Base-by-base conservation (phyloP, 2,329 filamentous ascomycete species). In the Talaromyces piceae region DNA sequence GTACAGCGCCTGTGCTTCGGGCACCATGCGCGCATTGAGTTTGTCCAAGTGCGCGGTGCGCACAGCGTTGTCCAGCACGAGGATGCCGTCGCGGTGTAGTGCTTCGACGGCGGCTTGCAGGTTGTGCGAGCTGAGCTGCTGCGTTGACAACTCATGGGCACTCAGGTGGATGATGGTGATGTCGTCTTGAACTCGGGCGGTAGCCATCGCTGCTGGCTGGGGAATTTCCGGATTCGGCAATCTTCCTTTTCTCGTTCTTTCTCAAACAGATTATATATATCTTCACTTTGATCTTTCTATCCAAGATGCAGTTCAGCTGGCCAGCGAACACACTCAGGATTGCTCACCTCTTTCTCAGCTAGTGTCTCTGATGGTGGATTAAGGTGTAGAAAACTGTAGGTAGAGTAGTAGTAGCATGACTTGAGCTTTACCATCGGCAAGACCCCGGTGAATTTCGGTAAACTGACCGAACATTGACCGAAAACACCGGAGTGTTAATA, bases 11-110 rank as follows among this genome's bases (percentile, higher is more conserved):
- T 64, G 53, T 2, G 68, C 68, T 58, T 72, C 67, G 16, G 56
- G 54, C 7, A 57, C 44, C 58, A 62, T 61, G 49, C 57, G 57
- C 12, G 30, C 52, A 50, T 68, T 65, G 5, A 72, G 61, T 3
- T 57, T 57, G 53, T 68, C 60, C 30, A 70, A 57, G 52, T 68
- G 66, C 5, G 47, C 43, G 2, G 58, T 51, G 27, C 63, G 53
- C 45, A 72, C 59, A 49, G 64, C 68, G 54, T 72, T 71, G 26
- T 66, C 57, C 33, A 72, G 60, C 11, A 70, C 59, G 45, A 72
- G 59, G 22, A 72, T 63, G 30, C 70, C 67, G 49, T 69, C 67
- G 28, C 59, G 58, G 55, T 70, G 66, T 5, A 70, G 59, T 13
- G 58, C 58, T 53, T 59, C 56, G 33, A 62, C 23, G 5, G 58